phyloP scores from a whole-genome alignment of 179 eudicot genomes.

The Silene noctiflora region DNA sequence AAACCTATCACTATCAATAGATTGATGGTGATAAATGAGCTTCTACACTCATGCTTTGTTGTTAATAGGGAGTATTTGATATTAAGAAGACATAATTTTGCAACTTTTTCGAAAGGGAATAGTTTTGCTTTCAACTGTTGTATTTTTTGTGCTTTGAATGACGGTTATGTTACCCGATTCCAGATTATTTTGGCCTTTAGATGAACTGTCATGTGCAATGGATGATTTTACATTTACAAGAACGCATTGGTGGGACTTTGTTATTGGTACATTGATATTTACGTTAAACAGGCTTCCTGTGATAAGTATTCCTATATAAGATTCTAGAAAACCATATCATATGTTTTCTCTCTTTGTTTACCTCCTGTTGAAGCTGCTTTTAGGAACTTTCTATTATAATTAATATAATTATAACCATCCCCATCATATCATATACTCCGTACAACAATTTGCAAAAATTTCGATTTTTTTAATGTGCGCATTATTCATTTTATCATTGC shows the following conservation, averaged over 20 bases:
- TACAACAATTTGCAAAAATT: conserved; percentile 9
- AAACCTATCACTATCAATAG: too few relatives aligned
- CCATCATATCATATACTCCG: conserved; percentile 17
- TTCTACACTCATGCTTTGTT: too few relatives aligned
- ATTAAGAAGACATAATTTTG: too few relatives aligned
- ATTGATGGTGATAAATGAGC: too few relatives aligned
- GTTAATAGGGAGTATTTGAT: too few relatives aligned
- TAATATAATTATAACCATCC: conserved; percentile 15
- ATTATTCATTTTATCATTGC: conserved; percentile 15
- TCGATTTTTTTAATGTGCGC: conserved; percentile 19
- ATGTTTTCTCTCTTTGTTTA: conserved; percentile 23
- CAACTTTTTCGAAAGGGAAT: neutral
- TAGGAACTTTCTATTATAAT: conserved; percentile 11
- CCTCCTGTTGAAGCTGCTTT: conserved; percentile 5
- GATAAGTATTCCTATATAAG: too few relatives aligned
- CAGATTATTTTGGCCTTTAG: neutral
- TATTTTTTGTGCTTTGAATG: neutral
- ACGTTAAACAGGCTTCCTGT: neutral
- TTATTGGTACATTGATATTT: conserved; percentile 31
- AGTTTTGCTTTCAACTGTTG: neutral
- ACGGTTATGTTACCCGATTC: neutral
- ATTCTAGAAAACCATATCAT: conserved; percentile 24
- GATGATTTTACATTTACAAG: conserved; percentile 26
- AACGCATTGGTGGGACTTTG: conserved; percentile 38
- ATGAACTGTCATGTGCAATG: conserved; percentile 28